Evolutionary conservation across 345 rosid species (phyloP).

Genomic region (Heritiera littoralis): DNA sequence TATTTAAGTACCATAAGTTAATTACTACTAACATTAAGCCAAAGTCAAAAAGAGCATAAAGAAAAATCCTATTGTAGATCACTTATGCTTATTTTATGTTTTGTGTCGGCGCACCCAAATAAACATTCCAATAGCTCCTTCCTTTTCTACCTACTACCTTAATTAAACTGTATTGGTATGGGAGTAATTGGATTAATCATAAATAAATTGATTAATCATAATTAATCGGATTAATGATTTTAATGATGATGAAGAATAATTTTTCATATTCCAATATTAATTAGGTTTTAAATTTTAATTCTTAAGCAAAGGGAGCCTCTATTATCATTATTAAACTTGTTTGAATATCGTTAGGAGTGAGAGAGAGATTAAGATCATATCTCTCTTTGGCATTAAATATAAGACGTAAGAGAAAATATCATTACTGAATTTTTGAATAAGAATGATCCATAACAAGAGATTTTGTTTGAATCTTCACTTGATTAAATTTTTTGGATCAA

Average conservation of each 20-base stretch:
- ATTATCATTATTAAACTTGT: background rate
- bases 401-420: no score
- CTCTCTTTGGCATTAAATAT: no score
- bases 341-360: background rate
- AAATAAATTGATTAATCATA: background rate
- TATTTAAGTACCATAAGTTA: background rate
- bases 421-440: no score
- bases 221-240: background rate
- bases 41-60: conserved; percentile 11
- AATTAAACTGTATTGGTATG: no score
- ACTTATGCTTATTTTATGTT: background rate
- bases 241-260: background rate
- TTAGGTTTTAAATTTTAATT: background rate
- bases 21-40: background rate
- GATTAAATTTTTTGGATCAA: no score
- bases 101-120: background rate
- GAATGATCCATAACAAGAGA: no score
- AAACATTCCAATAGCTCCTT: background rate
- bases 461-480: no score
- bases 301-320: background rate
- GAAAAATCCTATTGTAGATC: background rate
- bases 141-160: background rate
- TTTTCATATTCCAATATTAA: background rate
- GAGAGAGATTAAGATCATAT: background rate
- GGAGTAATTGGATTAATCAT: background rate